Evolutionary conservation across 1,284 basidiomycete genomes (phyloP), one percentile per base, ranked within the genome.

Genomic region (Lentinula novae-zelandiae): DNA sequence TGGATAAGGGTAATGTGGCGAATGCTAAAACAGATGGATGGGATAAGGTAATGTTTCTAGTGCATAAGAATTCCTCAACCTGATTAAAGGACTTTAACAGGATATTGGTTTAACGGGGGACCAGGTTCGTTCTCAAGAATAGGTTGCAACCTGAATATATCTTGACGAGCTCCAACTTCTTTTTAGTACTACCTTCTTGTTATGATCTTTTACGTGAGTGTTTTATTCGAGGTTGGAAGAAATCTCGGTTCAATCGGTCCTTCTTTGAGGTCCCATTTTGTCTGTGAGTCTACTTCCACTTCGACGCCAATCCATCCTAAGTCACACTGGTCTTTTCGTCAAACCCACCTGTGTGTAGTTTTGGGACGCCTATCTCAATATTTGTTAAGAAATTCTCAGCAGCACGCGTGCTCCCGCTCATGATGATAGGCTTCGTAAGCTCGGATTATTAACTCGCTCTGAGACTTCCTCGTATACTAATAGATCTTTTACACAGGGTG

Each of bases 1-100:
- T 84, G 50, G 82, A 83, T 67, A 81, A 81, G 70, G 79, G 80
- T 6, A 83, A 83, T 64, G 78, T 83, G 13, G 81, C 78, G 5
- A 83, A 84, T 67, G 82, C 82, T 17, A 80, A 82, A 64, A 81
- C 80, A 0, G 81, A 78, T 53, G 78, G 78, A 5, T 76, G 79
- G 72, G 76, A 78, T 66, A 74, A 75, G 66, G 78, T 76, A 62
- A 36, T 63, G 66, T 40, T 51, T 57, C 39, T 12, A 48, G 31
- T 60, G 17, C 31, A 8, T 48, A 5, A 5, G 22, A 39, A 27
- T 17, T 27, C 27, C 57, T 8, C 20, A 12, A n/a, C 40, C 52
- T 33, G 17, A 10, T 50, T 46, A 42, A 27, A 46, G 36, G 46
- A 8, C 13, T 20, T 55, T 22, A 9, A 13, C 44, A 78, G 76